Base-by-base conservation (phyloP, 2,329 filamentous ascomycete genomes). In the Stenocarpella maydis region DNA sequence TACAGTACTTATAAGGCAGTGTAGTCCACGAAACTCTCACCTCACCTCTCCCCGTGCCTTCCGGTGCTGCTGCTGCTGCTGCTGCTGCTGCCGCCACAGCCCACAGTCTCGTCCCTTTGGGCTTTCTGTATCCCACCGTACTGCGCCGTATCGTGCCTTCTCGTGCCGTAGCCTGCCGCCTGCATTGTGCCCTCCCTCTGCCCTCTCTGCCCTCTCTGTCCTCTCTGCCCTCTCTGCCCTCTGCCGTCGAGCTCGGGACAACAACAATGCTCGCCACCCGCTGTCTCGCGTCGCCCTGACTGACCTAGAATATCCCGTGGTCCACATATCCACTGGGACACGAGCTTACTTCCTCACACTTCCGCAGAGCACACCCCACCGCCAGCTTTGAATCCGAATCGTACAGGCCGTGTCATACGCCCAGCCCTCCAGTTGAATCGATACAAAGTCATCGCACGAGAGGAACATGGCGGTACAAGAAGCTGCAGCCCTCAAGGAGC, bases 401-500 rank as follows among this genome's bases (percentile, higher is more conserved):
- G 52, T n/a, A 15, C 54, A 26, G 31, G 14, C 54, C 24, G n/a
- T 15, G 54, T 60, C 21, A 15, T 3, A 17, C 31, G n/a, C 21
- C 34, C 31, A 31, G 8, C 3, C 19, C 49, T 24, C 49, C 5
- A 3, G 34, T 47, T n/a, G 9, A n/a, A 31, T 15, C 55, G 19
- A 31, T 2, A 47, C n/a, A 43, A 45, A 10, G n/a, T 14, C 21
- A 45, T 31, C 34, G 15, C 37, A 31, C 4, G 4, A 31, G 19
- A 21, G 24, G 19, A 69, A 50, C 50, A 73, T 71, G 67, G 21
- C 69, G n/a, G 73, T 78, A 19, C 80, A 74, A 67, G 77, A 71
- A 21, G 69, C 84, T 2, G 70, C 78, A 0, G 77, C 78, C 39
- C 80, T 88, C 71, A 89, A 88, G 76, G 83, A 86, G 45, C 82